Conservation (phyloP, 2,329 filamentous ascomycete genomes). For the Waltergamsia citrina region DNA sequence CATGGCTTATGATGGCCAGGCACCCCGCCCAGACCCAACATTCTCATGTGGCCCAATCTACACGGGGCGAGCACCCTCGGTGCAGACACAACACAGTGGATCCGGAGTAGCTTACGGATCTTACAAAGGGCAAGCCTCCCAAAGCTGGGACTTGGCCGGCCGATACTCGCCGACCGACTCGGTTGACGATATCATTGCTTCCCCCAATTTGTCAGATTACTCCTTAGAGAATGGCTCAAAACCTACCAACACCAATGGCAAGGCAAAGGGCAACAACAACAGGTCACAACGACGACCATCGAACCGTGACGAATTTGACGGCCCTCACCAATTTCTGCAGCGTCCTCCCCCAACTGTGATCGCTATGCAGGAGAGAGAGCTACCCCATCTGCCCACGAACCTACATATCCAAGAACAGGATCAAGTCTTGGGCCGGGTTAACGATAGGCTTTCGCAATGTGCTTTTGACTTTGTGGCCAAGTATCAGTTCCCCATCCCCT, state of each 20-base stretch:
- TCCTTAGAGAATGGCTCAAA: conserved; percentile 44
- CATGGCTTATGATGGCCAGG: not conserved
- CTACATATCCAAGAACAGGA: conserved; percentile 79
- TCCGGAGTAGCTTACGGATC: conserved; percentile 15
- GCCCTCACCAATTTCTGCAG: conserved; percentile 73
- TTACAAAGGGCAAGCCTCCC: conserved; percentile 29
- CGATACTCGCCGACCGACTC: conserved; percentile 49
- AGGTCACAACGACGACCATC: conserved; percentile 59
- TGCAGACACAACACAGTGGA: conserved; percentile 21
- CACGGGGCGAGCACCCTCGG: conserved; percentile 17
- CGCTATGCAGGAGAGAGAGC: conserved; percentile 68
- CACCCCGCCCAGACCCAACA: not conserved
- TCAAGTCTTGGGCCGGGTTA: conserved; percentile 68
- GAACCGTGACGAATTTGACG: conserved; percentile 84
- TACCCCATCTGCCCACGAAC: conserved; percentile 75
- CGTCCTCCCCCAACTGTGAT: conserved; percentile 62
- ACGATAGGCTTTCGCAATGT: conserved; percentile 75
- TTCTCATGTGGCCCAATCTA: conserved; percentile 2
- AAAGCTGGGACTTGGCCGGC: conserved; percentile 37
- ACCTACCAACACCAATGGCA: conserved; percentile 17
- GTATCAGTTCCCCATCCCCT: conserved; percentile 81
- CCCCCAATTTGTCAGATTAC: conserved; percentile 51
- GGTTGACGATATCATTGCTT: conserved; percentile 48
- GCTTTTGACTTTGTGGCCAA: conserved; percentile 87
- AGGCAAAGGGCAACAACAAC: conserved; percentile 29